Evolutionary conservation across 2,329 filamentous ascomycete genomes (phyloP), one percentile per base, ranked within the genome.

Genomic region (Penicillium vulpinum): DNA sequence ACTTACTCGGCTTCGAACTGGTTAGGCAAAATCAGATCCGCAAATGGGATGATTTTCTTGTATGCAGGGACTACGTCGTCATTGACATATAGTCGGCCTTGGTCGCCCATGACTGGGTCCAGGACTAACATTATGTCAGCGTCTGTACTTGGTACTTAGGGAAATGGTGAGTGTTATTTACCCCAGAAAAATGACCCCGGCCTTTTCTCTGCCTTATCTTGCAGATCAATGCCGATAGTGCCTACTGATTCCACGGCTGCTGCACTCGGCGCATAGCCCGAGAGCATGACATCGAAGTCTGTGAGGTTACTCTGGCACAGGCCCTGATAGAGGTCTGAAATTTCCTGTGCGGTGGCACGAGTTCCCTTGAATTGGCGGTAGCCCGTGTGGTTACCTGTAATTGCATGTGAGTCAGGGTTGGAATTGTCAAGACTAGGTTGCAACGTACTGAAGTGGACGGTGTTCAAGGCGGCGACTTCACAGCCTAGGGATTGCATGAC

Each of bases 101-200:
- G 92, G 72, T 99, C 94, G 29, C 94, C 94, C 94, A 99, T 99
- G 46, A 99, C 94, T 0, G 95, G 94, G 73, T 99, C 94, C 26
- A 99, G 83, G 3, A 96, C 91, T 86, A 28, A 41, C 7, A 46
- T 26, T 21, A 9, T 9, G 48, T 58, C 45, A 62, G 62, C n/a
- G 28, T 45, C 13, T 43, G 4, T 57, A 7, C 6, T 22, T 24
- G 11, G 9, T n/a, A n/a, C n/a, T n/a, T n/a, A 11, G 7, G 13
- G n/a, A n/a, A 26, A 9, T 8, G 39, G 28, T 15, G 13, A 6
- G 45, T 41, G 21, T 33, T 21, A 62, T 80, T 59, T 64, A 85
- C 84, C 79, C 93, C 93, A 97, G 77, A 97, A 97, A 78, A 97
- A 96, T 44, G 83, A 86, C 0, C 91, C 90, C 0, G 89, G 87